phyloP scores from a whole-genome alignment of 2,329 filamentous ascomycete species.

The Colletotrichum orbiculare region DNA sequence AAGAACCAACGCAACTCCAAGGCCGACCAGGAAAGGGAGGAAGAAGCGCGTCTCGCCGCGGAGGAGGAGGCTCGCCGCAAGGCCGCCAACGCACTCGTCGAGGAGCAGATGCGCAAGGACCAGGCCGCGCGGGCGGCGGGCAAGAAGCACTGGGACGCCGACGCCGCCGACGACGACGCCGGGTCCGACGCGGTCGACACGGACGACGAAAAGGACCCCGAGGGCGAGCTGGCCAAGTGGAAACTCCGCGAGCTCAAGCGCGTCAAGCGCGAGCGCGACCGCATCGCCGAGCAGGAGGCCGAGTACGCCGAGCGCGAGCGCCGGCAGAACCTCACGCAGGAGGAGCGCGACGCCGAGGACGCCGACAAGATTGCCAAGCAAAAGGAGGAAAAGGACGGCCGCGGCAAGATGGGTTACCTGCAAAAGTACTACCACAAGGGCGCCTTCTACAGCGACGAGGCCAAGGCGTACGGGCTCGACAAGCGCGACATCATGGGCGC shows the following conservation, averaged over 20 bases:
- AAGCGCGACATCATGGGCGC: slow-evolving; percentile 88
- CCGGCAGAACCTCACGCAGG: slow-evolving; percentile 84
- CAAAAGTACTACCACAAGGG: slow-evolving; percentile 98
- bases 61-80: slow-evolving; percentile 74
- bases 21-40: slow-evolving; percentile 44
- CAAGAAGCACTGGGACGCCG: slow-evolving; percentile 89
- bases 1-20: slow-evolving; percentile 62
- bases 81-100: slow-evolving; percentile 82
- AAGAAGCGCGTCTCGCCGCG: slow-evolving; percentile 49
- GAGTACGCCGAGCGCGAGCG: slow-evolving; percentile 92
- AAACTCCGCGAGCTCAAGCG: slow-evolving; percentile 91
- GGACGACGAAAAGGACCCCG: slow-evolving; percentile 86
- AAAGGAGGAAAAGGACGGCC: slow-evolving; percentile 79
- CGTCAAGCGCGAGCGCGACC: slow-evolving; percentile 86
- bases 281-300: slow-evolving; percentile 84
- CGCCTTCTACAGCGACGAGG: slow-evolving; percentile 91
- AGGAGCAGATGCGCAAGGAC: slow-evolving; percentile 88
- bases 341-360: slow-evolving; percentile 89
- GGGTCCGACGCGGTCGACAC: slow-evolving; percentile 82
- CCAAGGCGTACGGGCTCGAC: slow-evolving; percentile 78
- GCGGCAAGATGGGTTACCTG: slow-evolving; percentile 89
- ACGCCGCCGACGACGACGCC: slow-evolving; percentile 72
- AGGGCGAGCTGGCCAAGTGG: slow-evolving; percentile 92
- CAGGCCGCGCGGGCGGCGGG: slow-evolving; percentile 78
- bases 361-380: slow-evolving; percentile 80